Conservation (phyloP, 495 filamentous ascomycete species). For the Penicillium mononematosum region DNA sequence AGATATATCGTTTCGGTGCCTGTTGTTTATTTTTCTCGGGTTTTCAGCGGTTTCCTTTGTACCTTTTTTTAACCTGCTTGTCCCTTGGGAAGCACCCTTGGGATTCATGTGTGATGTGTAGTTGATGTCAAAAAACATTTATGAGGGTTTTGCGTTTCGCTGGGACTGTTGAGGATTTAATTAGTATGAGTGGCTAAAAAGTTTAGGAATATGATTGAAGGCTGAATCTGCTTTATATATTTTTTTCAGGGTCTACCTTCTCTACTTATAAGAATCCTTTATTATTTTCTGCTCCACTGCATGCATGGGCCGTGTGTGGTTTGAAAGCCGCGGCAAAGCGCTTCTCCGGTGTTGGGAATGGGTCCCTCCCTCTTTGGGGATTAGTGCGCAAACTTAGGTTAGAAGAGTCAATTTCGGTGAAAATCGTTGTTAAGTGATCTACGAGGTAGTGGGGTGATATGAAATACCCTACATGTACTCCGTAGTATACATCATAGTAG, state of each 20-base stretch:
- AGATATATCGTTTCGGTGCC: slow-evolving; percentile 22
- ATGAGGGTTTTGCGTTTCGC: slow-evolving; percentile 5
- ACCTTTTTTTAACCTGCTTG: slow-evolving; percentile 7
- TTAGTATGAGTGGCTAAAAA: not conserved
- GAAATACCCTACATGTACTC: not conserved
- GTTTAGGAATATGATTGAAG: not conserved
- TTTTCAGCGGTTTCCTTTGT: slow-evolving; percentile 17
- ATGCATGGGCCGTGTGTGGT: slow-evolving; percentile 3
- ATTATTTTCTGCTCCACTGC: slow-evolving; percentile 7
- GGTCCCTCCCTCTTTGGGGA: not conserved
- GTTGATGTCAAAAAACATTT: slow-evolving; percentile 10
- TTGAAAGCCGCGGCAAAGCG: slow-evolving; percentile 7
- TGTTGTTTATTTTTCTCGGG: slow-evolving; percentile 10
- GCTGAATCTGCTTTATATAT: not conserved
- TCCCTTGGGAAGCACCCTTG: not conserved
- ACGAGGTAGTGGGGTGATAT: not conserved
- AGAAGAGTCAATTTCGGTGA: not conserved
- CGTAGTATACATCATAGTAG: not conserved
- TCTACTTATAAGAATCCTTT: not conserved
- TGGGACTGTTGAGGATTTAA: slow-evolving; percentile 3
- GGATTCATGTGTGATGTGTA: slow-evolving; percentile 10
- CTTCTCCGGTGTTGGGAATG: slow-evolving; percentile 6
- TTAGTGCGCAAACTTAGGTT: slow-evolving; percentile 6
- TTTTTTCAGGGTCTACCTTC: not conserved
- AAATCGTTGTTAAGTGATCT: not conserved